A percentile compares a stretch with the other conserved stretches of the same genome.
These are phyloP conservation scores for Xylaria sp. DNA, from an alignment of 2,329 filamentous ascomycete genomes.

Conservation along the genomic window DNA sequence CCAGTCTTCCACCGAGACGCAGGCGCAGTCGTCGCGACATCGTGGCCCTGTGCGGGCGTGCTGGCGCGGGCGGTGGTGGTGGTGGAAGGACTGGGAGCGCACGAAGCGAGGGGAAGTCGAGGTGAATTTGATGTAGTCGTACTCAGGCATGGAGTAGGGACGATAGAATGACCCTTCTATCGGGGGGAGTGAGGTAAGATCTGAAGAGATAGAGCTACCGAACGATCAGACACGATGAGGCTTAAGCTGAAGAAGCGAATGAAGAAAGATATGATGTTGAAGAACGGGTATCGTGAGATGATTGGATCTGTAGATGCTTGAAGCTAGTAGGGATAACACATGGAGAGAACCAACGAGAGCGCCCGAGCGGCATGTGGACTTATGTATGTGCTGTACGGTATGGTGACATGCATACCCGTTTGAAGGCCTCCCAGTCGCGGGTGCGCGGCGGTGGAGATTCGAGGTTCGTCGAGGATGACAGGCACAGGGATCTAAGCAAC, in stretches of 20 bases:
- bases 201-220: not conserved
- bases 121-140: constrained; percentile 39
- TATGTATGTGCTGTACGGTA: constrained; percentile 43
- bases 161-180: constrained; percentile 37
- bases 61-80: constrained; percentile 38
- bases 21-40: constrained; percentile 46
- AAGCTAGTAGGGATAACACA: constrained; percentile 44
- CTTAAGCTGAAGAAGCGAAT: constrained; percentile 6
- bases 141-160: constrained; percentile 34
- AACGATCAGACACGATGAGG: constrained; percentile 28
- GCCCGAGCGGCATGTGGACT: constrained; percentile 38
- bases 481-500: constrained; percentile 19
- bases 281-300: constrained; percentile 24
- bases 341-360: constrained; percentile 38
- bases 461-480: constrained; percentile 27
- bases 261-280: not conserved
- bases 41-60: constrained; percentile 25
- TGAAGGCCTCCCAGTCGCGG: constrained; percentile 43
- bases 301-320: constrained; percentile 41
- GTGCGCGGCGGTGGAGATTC: constrained; percentile 18
- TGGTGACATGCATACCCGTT: constrained; percentile 39
- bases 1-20: constrained; percentile 44
- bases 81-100: constrained; percentile 43
- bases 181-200: constrained; percentile 26
- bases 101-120: constrained; percentile 38